Conservation (phyloP, 495 filamentous ascomycete genomes). For the Filosporella fistucella region DNA sequence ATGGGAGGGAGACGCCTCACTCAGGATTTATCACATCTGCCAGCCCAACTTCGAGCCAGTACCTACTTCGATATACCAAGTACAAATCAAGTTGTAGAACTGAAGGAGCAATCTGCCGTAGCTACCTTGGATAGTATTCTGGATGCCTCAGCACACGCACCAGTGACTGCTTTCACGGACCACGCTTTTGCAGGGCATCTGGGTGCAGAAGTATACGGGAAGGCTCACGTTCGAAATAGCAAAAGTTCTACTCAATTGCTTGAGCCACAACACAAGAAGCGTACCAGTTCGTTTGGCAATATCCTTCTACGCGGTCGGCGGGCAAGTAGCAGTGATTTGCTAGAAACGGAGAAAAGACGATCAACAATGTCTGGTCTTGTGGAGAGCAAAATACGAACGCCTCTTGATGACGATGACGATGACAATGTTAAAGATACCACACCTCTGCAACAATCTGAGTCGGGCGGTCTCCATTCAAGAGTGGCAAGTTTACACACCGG, state of each 20-base stretch:
- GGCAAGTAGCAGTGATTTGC: conserved; percentile 16
- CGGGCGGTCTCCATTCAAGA: conserved; percentile 3
- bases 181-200: conserved; percentile 78
- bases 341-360: conserved; percentile 14
- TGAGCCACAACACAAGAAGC: conserved; percentile 17
- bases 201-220: conserved; percentile 60
- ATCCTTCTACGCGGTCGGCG: conserved; percentile 17
- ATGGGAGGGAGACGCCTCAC: conserved; percentile 25
- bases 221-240: conserved; percentile 7
- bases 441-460: conserved; percentile 11
- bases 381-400: conserved; percentile 1
- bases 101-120: conserved; percentile 78
- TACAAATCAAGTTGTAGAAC: conserved; percentile 48
- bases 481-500: neutral
- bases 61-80: conserved; percentile 80
- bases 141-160: conserved; percentile 87
- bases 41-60: conserved; percentile 85
- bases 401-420: conserved; percentile 34
- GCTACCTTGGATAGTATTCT: conserved; percentile 89
- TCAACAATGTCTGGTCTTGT: conserved; percentile 13
- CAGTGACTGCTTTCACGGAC: conserved; percentile 92
- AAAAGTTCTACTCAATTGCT: conserved; percentile 13
- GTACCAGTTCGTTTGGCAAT: conserved; percentile 20
- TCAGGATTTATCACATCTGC: conserved; percentile 41
- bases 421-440: conserved; percentile 16